These are phyloP conservation scores for Talaromyces atroroseus DNA, from an alignment of 2,329 filamentous ascomycete species.

Conservation along the genomic window DNA sequence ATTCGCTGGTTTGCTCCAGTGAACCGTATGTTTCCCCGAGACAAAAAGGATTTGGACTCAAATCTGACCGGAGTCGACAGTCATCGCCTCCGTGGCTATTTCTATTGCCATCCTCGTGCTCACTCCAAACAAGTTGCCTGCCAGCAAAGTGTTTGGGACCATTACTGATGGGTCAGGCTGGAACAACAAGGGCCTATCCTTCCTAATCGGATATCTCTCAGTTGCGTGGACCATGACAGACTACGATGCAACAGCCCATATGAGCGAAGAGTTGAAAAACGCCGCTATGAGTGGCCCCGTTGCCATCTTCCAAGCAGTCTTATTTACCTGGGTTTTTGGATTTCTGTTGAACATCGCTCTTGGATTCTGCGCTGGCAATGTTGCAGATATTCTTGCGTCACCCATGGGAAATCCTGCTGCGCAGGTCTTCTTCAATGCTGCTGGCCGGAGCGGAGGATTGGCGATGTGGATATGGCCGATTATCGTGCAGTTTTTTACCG, in stretches of 20 bases:
- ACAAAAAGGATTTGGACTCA: not conserved
- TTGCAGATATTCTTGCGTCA: constrained; percentile 39
- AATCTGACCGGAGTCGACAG: not conserved
- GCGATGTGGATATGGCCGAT: not conserved
- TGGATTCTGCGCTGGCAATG: constrained; percentile 50
- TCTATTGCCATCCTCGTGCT: not conserved
- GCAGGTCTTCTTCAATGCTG: constrained; percentile 51
- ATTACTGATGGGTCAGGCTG: not conserved
- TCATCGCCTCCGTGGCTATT: not conserved
- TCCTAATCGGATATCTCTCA: not conserved
- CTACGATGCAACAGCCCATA: constrained; percentile 2
- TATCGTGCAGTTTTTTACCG: not conserved
- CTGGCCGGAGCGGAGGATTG: constrained; percentile 28
- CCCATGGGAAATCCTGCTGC: constrained; percentile 54
- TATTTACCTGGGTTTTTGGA: constrained; percentile 49
- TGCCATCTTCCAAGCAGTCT: constrained; percentile 45
- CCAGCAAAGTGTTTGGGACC: not conserved
- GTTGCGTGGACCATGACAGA: not conserved
- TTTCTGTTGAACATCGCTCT: constrained; percentile 51
- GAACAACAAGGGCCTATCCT: not conserved
- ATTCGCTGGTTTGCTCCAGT: not conserved
- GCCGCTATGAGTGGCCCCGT: constrained; percentile 47
- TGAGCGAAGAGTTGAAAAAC: constrained; percentile 36
- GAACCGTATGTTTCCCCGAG: not conserved
- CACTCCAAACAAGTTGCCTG: not conserved